Evolutionary conservation across 176 grass and related monocot species (phyloP), one percentile per base, ranked within the genome.

Genomic region (Zizania latifolia): DNA sequence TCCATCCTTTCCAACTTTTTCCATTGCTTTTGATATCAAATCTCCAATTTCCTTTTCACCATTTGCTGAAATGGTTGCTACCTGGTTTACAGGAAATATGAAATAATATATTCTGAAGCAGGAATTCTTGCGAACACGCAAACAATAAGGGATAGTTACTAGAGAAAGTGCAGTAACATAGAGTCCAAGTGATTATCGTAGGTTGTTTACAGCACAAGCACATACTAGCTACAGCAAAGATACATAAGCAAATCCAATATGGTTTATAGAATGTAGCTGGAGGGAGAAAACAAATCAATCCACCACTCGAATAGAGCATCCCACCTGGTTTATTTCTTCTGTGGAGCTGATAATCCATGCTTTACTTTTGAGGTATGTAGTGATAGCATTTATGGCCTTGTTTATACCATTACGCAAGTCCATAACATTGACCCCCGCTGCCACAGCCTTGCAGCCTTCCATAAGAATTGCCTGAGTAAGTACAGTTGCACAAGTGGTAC

Each of bases 21-120:
- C 90, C 90, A 97, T 92, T 7, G 90, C 90, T 59, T 74, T 89
- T 30, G 94, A 87, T 89, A 93, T 89, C 50, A 97, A 67, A 80
- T 93, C 94, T 65, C 94, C 94, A 75, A 97, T 91, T 89, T 97
- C 88, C 74, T 87, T 90, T 89, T 93, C 94, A 64, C 82, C 90
- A 79, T 97, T 97, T 62, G 94, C 90, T 65, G 94, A 97, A 85
- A 97, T 93, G 58, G 94, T 93, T 60, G 90, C 94, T 29, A 93
- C 94, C 94, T 97, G 87, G 35, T 58, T 70, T 46, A 72, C 56
- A 84, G 30, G 63, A 61, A 78, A 75, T 82, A 71, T 44, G 14
- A 87, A 64, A 81, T 0, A 34, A 62, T 5, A 6, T 35, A 76
- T 58, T 58, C 14, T 16, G 19, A 81, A 40, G 61, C 45, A 35